Evolutionary conservation across 208 protist genomes (phyloP), one percentile per base, ranked within the genome.

Genomic region (Herpetomonas samuelpessoai): DNA sequence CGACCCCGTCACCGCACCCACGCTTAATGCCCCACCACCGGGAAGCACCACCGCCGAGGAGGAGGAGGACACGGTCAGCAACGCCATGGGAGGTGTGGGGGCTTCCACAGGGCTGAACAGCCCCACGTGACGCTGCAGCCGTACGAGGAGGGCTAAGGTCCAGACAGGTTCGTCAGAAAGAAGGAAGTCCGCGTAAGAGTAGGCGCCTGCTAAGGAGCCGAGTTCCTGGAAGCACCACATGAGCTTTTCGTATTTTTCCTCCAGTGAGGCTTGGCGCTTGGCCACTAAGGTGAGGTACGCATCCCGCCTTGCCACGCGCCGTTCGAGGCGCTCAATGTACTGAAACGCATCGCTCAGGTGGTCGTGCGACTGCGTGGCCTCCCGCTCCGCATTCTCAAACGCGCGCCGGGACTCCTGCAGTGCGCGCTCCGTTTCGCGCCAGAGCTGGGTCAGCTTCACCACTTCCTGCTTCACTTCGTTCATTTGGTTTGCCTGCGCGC

Each of bases 211-310:
- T 22, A 95, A 49, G 21, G 66, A 78, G 45, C 82, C 76, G n/a
- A 93, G 45, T 63, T 95, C 89, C 38, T 84, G 50, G 24, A 78
- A 70, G 65, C 83, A 91, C 89, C 86, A 93, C 74, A 88, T 79
- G 16, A 95, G 67, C 65, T 95, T 95, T 57, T 90, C 81, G 61
- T 93, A 93, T 70, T 92, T 92, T 61, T 95, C 85, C 65, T 95
- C 80, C 18, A 91, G 68, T 0, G 88, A 95, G 14, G 35, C 39
- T 28, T 86, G 79, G 0, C 85, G 69, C 16, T 75, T 57, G 18
- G 60, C 38, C 52, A 67, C 69, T 14, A 81, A 62, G 29, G 65
- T 48, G 55, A 91, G 82, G 54, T 80, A 92, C 2, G 58, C 65
- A 63, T 92, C 74, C 9, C 89, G 80, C 25, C 89, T 70, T n/a